These are phyloP conservation scores for Pseudopyricularia javanii DNA, from an alignment of 2,329 filamentous ascomycete species.

Conservation along the genomic window DNA sequence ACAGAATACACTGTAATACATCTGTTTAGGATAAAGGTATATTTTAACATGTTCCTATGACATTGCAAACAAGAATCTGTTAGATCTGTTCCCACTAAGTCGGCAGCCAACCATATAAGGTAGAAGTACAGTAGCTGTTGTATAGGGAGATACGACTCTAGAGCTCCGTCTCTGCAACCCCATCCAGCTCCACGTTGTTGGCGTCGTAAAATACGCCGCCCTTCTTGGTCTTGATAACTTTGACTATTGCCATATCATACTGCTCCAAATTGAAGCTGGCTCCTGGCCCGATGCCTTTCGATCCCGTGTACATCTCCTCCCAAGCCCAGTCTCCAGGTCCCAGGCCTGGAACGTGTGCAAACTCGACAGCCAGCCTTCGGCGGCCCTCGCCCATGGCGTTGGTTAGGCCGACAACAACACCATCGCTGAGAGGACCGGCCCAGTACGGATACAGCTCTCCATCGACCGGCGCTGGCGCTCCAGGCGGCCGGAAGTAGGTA, in stretches of 20 bases:
- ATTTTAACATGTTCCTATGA: too few species aligned
- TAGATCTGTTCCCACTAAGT: too few species aligned
- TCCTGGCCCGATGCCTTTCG: constrained; percentile 10
- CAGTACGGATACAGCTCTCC: constrained; percentile 29
- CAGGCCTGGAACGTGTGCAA: constrained; percentile 26
- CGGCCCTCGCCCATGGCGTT: constrained; percentile 18
- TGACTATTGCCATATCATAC: not conserved
- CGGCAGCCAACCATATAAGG: too few species aligned
- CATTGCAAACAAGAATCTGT: too few species aligned
- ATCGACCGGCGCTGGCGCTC: constrained; percentile 22
- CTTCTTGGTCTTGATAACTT: not conserved
- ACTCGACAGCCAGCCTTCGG: constrained; percentile 28
- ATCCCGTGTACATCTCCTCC: constrained; percentile 17
- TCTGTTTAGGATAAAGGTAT: too few species aligned
- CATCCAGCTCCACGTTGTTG: not conserved
- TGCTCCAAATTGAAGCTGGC: constrained; percentile 10
- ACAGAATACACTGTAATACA: too few species aligned
- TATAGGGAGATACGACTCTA: too few species aligned
- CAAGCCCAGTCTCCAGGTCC: constrained; percentile 26
- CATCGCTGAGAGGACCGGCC: constrained; percentile 22
- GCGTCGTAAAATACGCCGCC: not conserved
- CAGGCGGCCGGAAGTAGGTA: constrained; percentile 11
- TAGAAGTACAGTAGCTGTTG: too few species aligned
- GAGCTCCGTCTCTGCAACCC: too few species aligned
- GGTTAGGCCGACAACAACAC: constrained; percentile 21